phyloP scores from a whole-genome alignment of 441 rosid species.

The Bocquillonia castaneifolia region DNA sequence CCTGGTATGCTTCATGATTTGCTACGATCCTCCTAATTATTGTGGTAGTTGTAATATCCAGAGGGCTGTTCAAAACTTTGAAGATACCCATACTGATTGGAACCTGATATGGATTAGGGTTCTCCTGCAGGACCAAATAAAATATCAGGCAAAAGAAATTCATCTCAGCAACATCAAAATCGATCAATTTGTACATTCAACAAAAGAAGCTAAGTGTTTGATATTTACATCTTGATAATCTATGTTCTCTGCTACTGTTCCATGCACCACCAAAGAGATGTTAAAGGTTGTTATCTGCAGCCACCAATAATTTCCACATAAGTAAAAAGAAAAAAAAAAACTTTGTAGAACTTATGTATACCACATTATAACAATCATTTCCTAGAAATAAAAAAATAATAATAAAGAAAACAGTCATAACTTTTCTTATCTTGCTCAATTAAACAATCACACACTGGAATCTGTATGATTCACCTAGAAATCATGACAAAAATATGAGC shows the following conservation, averaged over 20 bases:
- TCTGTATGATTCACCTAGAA: neutral
- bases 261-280: constrained; percentile 61
- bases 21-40: constrained; percentile 61
- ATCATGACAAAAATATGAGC: constrained; percentile 4
- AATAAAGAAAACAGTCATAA: neutral
- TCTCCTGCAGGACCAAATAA: constrained; percentile 34
- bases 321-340: neutral
- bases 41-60: constrained; percentile 60
- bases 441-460: neutral
- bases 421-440: neutral
- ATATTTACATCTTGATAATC: constrained; percentile 47
- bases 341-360: neutral
- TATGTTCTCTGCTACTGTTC: constrained; percentile 54
- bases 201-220: neutral
- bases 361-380: neutral
- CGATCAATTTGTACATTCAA: neutral
- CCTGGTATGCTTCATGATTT: constrained; percentile 68
- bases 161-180: neutral
- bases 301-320: constrained; percentile 18
- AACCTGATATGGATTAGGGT: constrained; percentile 52
- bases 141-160: neutral
- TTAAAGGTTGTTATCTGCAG: constrained; percentile 60
- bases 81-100: constrained; percentile 59
- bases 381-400: neutral
- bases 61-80: constrained; percentile 52